Evolutionary conservation across 495 filamentous ascomycete species (phyloP), one percentile per base, ranked within the genome.

Genomic region (Articulospora tetracladia): DNA sequence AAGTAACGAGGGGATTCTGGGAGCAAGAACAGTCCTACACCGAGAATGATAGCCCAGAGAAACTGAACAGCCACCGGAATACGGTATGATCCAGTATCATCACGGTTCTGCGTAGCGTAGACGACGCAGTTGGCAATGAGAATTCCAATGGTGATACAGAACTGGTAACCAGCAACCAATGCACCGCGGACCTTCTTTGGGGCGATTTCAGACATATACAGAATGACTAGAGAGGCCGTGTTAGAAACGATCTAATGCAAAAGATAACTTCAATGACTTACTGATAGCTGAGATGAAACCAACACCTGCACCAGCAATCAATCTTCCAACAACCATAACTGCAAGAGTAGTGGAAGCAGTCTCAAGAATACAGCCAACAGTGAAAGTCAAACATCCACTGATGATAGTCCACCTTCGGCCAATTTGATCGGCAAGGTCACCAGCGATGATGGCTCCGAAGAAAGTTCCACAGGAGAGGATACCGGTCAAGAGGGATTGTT

Each of bases 401-500:
- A 94, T 86, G 61, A 96, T 80, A 46, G 78, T 89, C 48, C 80
- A 67, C 24, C 88, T 82, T 67, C 92, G 87, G 64, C 92, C 92
- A 23, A 95, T 77, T 30, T 73, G 70, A 68, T 96, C 92, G 36
- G 84, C 90, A 25, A 89, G 67, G 6, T 86, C 77, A 8, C 86
- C 87, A 15, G 91, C 88, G 19, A 71, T 69, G 11, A 96, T 77
- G 44, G 92, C 86, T 46, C 82, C 92, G 66, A 94, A 90, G 78
- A 95, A 95, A 12, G 92, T 97, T 57, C 92, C 92, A 6, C 86
- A 89, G 1, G 92, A 96, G 39, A 97, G 79, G 41, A 97, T 88
- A 7, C 89, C 91, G 30, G 91, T 88, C 52, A 90, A 85, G 65
- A 90, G 79, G 20, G 91, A 92, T 6, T 81, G 76, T 67, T 90